These are phyloP conservation scores for Sporothrix humicola DNA, from an alignment of 2,329 filamentous ascomycete genomes.

Conservation along the genomic window DNA sequence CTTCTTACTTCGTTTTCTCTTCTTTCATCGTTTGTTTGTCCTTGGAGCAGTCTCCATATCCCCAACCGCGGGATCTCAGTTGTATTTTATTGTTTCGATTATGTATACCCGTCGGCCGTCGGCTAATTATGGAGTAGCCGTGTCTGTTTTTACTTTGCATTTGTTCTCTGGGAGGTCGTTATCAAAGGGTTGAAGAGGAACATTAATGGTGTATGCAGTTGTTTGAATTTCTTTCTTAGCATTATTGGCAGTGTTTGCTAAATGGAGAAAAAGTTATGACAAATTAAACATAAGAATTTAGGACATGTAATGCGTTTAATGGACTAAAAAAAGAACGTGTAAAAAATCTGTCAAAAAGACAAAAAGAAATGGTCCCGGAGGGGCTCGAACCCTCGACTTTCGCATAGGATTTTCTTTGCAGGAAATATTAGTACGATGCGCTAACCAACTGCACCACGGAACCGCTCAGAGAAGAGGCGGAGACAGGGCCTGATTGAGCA, in stretches of 20 bases:
- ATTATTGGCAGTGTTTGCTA: no score
- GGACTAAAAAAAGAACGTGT: neutral
- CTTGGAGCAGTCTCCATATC: no score
- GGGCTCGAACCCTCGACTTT: slow-evolving; percentile 34
- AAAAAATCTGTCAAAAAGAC: neutral
- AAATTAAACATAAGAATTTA: no score
- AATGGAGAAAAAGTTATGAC: no score
- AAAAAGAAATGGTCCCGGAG: slow-evolving; percentile 31
- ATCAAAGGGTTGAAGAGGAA: no score
- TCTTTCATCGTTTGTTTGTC: neutral
- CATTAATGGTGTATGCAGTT: no score
- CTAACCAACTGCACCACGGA: slow-evolving; percentile 35
- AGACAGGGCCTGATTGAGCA: slow-evolving; percentile 20
- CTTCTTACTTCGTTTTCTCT: neutral
- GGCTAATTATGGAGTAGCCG: neutral
- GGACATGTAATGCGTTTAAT: no score
- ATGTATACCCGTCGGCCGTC: slow-evolving; percentile 21
- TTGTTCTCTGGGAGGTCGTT: neutral
- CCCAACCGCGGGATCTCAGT: no score
- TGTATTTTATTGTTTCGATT: slow-evolving; percentile 20
- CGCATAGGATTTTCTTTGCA: slow-evolving; percentile 31
- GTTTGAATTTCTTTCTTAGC: no score
- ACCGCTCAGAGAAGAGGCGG: slow-evolving; percentile 27
- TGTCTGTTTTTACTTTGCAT: neutral
- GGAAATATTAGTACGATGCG: slow-evolving; percentile 35